These are phyloP conservation scores for Globisporangium ultimum DNA, from an alignment of 352 stramenopile species.

Conservation along the genomic window DNA sequence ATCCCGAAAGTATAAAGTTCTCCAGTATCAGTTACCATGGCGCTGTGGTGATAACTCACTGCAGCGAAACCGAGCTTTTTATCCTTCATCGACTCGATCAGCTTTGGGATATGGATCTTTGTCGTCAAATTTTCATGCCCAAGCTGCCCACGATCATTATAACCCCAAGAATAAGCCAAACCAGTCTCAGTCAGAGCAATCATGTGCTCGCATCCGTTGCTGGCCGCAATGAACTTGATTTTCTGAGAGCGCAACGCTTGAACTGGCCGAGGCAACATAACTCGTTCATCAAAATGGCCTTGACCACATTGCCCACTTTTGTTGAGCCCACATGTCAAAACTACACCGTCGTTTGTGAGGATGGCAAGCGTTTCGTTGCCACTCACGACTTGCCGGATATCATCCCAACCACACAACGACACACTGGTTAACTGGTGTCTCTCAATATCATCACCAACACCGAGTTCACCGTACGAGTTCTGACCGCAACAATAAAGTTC, in stretches of 20 bases:
- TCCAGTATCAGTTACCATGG: slow-evolving; percentile 63
- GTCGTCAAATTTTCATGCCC: slow-evolving; percentile 82
- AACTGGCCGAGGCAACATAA: slow-evolving; percentile 80
- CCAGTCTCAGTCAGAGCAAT: slow-evolving; percentile 81
- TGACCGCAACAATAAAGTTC: slow-evolving; percentile 87
- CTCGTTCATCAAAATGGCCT: slow-evolving; percentile 82
- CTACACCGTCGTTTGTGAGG: slow-evolving; percentile 76
- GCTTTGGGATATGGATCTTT: slow-evolving; percentile 81
- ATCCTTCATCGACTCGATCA: slow-evolving; percentile 81
- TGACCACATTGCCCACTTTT: slow-evolving; percentile 88
- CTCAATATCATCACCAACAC: slow-evolving; percentile 82
- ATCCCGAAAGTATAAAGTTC: slow-evolving; percentile 88
- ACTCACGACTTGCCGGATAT: slow-evolving; percentile 81
- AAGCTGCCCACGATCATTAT: slow-evolving; percentile 85
- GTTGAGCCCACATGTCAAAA: slow-evolving; percentile 83
- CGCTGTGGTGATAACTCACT: slow-evolving; percentile 86
- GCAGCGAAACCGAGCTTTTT: slow-evolving; percentile 79
- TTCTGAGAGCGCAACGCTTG: slow-evolving; percentile 72
- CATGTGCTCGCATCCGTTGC: slow-evolving; percentile 88
- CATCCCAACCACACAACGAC: slow-evolving; percentile 74
- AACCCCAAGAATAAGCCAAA: slow-evolving; percentile 84
- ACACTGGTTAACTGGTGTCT: slow-evolving; percentile 76
- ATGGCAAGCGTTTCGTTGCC: slow-evolving; percentile 82
- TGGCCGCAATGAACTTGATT: slow-evolving; percentile 80
- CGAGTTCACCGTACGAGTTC: slow-evolving; percentile 87